Base-by-base conservation (phyloP, 2,329 filamentous ascomycete species). In the Neofusicoccum kwambonambiense region DNA sequence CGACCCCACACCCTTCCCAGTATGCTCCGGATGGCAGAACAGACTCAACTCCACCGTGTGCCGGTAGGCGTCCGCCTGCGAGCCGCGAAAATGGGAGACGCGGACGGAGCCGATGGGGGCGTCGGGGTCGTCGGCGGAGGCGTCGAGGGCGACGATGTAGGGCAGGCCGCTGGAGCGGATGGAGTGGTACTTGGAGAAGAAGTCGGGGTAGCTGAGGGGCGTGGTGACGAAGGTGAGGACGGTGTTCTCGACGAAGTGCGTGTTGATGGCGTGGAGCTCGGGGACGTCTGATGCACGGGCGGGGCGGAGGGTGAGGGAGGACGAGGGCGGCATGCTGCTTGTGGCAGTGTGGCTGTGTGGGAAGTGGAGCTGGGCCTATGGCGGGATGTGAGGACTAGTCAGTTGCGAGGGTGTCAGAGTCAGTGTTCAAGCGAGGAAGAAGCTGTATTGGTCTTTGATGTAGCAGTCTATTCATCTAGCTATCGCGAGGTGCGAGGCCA, bases 231-330 rank as follows among this genome's bases (percentile, higher is more conserved):
- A 76, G 4, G 75, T 76, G 44, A 77, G 69, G 39, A 75, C 72
- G 7, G 76, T 78, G 67, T 79, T 74, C 79, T 74, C 58, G 69
- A 79, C 73, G 65, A 80, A 80, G 70, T 78, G 69, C 31, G 71
- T 70, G 66, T 74, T 73, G 62, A 80, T 79, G 27, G 67, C 67
- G 27, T 69, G 69, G 45, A 79, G 71, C 54, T 75, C 71, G 41
- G 74, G 71, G 44, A 79, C 69, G 69, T 80, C 75, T 2, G 65
- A 57, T 49, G 70, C 64, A 15, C 66, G 71, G 22, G 73, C 74
- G 9, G 74, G 69, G 64, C 76, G 76, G 69, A 77, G 74, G 68
- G 73, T 76, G 73, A 72, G 67, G 68, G 65, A 42, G 52, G 65
- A 65, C 57, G 68, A 22, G 22, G 22, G 62, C 57, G 68, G 64